Evolutionary conservation across 139 green algal species (phyloP).

Genomic region (Dunaliella primolecta): DNA sequence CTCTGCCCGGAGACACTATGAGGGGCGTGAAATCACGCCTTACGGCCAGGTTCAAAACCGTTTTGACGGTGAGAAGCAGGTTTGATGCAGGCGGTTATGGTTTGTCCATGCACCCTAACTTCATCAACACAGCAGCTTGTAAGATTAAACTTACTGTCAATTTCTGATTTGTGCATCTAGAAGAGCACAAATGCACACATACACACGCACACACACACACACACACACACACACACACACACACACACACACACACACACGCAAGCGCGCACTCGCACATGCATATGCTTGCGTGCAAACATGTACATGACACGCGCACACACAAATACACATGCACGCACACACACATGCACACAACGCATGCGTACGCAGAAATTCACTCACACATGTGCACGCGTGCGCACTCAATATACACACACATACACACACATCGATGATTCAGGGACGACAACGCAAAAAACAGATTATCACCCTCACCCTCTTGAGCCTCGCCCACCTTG

Average conservation of each 20-base stretch:
- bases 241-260: not conserved
- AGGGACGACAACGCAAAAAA: constrained; percentile 8
- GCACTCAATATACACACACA: not conserved
- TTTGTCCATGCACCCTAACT: not conserved
- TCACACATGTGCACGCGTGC: not conserved
- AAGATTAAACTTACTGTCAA: too few species aligned
- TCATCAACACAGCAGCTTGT: too few species aligned
- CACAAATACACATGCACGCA: not conserved
- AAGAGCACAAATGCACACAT: not conserved
- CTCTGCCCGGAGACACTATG: not conserved
- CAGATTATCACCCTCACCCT: constrained; percentile 4
- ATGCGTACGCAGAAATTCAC: not conserved
- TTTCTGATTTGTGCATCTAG: too few species aligned
- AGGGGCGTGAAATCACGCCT: constrained; percentile 1
- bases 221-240: not conserved
- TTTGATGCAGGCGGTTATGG: not conserved
- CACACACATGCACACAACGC: not conserved
- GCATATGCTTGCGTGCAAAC: not conserved
- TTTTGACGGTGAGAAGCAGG: not conserved
- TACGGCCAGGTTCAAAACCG: not conserved
- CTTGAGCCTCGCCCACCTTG: not conserved
- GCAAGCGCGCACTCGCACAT: not conserved
- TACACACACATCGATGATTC: not conserved
- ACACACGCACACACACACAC: not conserved
- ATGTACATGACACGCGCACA: too few species aligned